These are phyloP conservation scores for Penicillium sp. DNA, from an alignment of 2,329 filamentous ascomycete species.

Conservation along the genomic window DNA sequence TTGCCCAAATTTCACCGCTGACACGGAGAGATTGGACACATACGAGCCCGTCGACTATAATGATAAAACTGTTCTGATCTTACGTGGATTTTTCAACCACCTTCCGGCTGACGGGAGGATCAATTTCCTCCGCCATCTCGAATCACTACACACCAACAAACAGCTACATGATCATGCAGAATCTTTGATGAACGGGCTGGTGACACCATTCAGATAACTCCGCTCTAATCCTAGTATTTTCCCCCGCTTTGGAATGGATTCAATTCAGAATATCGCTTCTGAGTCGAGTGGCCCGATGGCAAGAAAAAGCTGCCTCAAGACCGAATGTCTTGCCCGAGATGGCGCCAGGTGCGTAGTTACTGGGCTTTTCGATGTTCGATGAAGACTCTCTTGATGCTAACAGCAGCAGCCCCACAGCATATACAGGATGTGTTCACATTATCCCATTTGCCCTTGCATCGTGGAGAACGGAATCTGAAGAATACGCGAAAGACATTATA, in stretches of 20 bases:
- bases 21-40: not conserved
- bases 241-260: not conserved
- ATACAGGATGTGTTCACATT: not conserved
- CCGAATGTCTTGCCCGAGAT: constrained; percentile 6
- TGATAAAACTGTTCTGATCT: not conserved
- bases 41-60: not conserved
- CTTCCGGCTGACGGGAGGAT: not conserved
- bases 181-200: not conserved
- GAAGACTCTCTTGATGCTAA: not conserved
- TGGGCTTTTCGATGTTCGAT: constrained; percentile 1
- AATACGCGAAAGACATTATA: constrained; percentile 2
- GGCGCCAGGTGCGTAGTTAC: constrained; percentile 4
- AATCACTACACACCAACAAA: not conserved
- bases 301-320: constrained; percentile 2
- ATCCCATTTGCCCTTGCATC: not conserved
- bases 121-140: constrained; percentile 2
- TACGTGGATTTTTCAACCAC: not conserved
- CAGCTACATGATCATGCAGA: not conserved
- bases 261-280: not conserved
- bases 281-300: not conserved
- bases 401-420: constrained; percentile 1
- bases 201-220: not conserved
- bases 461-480: not conserved
- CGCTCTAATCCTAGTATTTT: not conserved
- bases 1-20: too few species aligned